Conservation (phyloP, 495 filamentous ascomycete genomes). For the Terfezia boudieri region DNA sequence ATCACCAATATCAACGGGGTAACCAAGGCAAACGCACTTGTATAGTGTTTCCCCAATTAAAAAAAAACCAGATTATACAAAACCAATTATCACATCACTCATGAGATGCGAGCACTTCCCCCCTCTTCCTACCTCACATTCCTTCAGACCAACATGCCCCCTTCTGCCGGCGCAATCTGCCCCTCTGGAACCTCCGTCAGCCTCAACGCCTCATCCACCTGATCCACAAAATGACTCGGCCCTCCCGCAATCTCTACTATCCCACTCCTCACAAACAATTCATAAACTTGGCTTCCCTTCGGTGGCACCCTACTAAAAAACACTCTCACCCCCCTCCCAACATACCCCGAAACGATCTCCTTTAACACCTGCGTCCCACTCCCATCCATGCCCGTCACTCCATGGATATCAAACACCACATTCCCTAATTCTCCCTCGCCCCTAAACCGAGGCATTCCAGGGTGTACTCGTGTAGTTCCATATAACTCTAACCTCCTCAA, state of each 20-base stretch:
- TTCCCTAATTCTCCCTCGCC: slow-evolving; percentile 55
- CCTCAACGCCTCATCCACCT: not conserved
- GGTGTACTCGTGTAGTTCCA: slow-evolving; percentile 62
- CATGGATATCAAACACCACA: slow-evolving; percentile 91
- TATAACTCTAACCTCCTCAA: slow-evolving; percentile 70
- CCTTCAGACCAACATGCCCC: not conserved
- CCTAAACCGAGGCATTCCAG: slow-evolving; percentile 58
- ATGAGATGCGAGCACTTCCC: too few species aligned
- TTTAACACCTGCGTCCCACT: slow-evolving; percentile 75
- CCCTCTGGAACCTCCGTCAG: not conserved
- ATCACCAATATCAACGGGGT: too few species aligned
- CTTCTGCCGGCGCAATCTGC: not conserved
- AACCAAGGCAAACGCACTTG: too few species aligned
- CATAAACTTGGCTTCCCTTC: slow-evolving; percentile 37
- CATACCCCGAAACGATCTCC: slow-evolving; percentile 68
- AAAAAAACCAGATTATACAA: too few species aligned
- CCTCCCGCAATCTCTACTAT: slow-evolving; percentile 66
- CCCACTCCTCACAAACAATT: slow-evolving; percentile 52
- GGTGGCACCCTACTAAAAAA: slow-evolving; percentile 65
- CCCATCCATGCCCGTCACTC: slow-evolving; percentile 78
- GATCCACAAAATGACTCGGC: slow-evolving; percentile 35
- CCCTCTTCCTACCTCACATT: not conserved
- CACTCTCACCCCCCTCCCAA: slow-evolving; percentile 47
- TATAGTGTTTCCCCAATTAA: too few species aligned
- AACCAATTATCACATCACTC: too few species aligned